A percentile compares a stretch with the other conserved stretches of the same genome.
These are phyloP conservation scores for Acanthamoeba culbertsoni DNA, from an alignment of 208 protist species.

Conservation along the genomic window DNA sequence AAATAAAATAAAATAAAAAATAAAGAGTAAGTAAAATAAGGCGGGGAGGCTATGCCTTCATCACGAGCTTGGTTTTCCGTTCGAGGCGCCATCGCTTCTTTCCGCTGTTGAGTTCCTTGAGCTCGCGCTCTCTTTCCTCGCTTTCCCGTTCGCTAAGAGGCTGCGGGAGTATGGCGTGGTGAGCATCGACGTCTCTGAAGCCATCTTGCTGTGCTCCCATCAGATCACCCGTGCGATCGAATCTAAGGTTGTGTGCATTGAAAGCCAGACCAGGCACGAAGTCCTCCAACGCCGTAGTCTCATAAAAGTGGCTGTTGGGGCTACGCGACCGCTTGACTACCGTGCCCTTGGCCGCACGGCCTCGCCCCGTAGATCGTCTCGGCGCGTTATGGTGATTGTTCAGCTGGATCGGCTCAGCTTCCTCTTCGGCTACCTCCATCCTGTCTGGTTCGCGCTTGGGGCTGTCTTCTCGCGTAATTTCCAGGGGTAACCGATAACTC, in stretches of 20 bases:
- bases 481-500: not conserved
- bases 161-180: no score
- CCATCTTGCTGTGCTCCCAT: no score
- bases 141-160: not conserved
- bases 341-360: not conserved
- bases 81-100: not conserved
- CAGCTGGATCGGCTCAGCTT: no score
- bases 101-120: constrained; percentile 13
- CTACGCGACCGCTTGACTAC: not conserved
- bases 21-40: not conserved
- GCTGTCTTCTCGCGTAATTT: not conserved
- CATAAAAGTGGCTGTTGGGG: not conserved
- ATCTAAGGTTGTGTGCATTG: not conserved
- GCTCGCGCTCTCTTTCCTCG: not conserved
- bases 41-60: not conserved
- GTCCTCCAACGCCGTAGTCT: not conserved
- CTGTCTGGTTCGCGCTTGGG: not conserved
- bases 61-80: not conserved
- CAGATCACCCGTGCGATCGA: no score
- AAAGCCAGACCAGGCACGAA: not conserved
- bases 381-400: no score
- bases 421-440: not conserved
- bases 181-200: no score
- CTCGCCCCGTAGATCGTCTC: not conserved
- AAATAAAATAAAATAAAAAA: not conserved